Base-by-base conservation (phyloP, 2,329 filamentous ascomycete species). In the Fusarium kyushuense region DNA sequence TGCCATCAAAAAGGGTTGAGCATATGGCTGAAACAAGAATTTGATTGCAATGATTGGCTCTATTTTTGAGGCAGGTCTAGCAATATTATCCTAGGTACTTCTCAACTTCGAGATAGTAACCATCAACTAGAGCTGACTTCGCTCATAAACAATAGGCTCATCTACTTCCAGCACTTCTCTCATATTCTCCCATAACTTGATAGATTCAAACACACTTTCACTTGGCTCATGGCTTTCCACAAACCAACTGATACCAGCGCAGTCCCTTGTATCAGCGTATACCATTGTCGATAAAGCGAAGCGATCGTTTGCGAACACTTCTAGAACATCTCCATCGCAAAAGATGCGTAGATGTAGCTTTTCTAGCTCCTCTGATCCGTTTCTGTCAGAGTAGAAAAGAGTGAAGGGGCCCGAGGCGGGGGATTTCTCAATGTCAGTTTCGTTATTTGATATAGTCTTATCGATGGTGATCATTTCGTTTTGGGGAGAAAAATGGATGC, bases 391-490 rank as follows among this genome's bases (percentile, higher is more conserved):
- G 19, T 62, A 63, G 69, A 86, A 84, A 1, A 86, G 76, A 0
- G 84, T 85, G 55, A 84, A 83, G 0, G 83, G 81, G 0, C 81
- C 82, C 36, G 69, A 66, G 43, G 79, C 76, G 1, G 65, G 40
- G 5, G 69, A 69, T 27, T 81, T 81, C 32, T 79, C 76, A 17
- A 83, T 76, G 13, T 76, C 74, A 0, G 63, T 27, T 23, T 80
- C 72, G 12, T 46, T 38, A 19, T 59, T 77, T 2, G 79, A 81
- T 0, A 71, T 58, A 12, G 77, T 72, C 33, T 80, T 75, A 47
- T 82, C 75, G 27, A 84, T 77, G 2, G 69, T 74, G 29, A 85
- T 78, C 12, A 74, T 79, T 58, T 85, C 83, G 5, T 64, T 72
- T 6, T 51, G 25, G 6, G 79, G 76, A 4, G 74, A 66, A 73